These are phyloP conservation scores for Emmonsiellopsis sp. DNA, from an alignment of 2,329 filamentous ascomycete genomes.

Conservation along the genomic window DNA sequence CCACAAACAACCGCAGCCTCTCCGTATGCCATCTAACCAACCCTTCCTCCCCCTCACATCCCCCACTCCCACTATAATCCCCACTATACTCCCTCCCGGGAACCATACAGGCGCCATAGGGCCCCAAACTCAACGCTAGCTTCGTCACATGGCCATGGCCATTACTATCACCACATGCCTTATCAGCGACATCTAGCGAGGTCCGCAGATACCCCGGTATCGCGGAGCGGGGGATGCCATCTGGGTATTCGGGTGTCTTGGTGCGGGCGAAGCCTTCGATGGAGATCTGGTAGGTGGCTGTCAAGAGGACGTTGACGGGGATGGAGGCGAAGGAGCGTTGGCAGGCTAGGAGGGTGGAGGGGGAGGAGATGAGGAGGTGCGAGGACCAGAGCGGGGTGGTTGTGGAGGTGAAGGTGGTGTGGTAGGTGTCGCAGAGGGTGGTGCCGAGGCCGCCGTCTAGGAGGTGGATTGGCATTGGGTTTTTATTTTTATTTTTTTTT, in stretches of 20 bases:
- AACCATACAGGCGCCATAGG: slow-evolving; percentile 41
- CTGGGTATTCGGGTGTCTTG: slow-evolving; percentile 30
- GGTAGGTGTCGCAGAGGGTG: slow-evolving; percentile 50
- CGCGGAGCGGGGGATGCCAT: slow-evolving; percentile 33
- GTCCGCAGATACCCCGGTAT: slow-evolving; percentile 35
- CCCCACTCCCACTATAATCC: too few relatives aligned
- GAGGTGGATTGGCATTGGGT: too few relatives aligned
- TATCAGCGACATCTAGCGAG: slow-evolving; percentile 27
- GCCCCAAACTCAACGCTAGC: slow-evolving; percentile 51
- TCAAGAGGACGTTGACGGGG: slow-evolving; percentile 55
- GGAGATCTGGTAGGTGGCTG: slow-evolving; percentile 59
- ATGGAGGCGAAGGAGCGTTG: slow-evolving; percentile 48
- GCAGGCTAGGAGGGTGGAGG: slow-evolving; percentile 43
- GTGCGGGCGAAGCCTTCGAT: slow-evolving; percentile 47
- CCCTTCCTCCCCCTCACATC: too few relatives aligned
- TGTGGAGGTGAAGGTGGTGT: slow-evolving; percentile 40
- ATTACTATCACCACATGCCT: slow-evolving; percentile 17
- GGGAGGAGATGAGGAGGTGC: slow-evolving; percentile 50
- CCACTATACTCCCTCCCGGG: too few relatives aligned
- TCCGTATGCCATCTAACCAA: too few relatives aligned
- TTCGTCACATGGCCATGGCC: slow-evolving; percentile 5
- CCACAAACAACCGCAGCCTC: too few relatives aligned
- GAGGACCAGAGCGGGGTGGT: slow-evolving; percentile 58
- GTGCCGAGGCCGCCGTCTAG: slow-evolving; percentile 37
- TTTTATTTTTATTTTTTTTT: too few relatives aligned